Evolutionary conservation across 2,329 filamentous ascomycete species (phyloP).

Genomic region (Calonectria honghensis): DNA sequence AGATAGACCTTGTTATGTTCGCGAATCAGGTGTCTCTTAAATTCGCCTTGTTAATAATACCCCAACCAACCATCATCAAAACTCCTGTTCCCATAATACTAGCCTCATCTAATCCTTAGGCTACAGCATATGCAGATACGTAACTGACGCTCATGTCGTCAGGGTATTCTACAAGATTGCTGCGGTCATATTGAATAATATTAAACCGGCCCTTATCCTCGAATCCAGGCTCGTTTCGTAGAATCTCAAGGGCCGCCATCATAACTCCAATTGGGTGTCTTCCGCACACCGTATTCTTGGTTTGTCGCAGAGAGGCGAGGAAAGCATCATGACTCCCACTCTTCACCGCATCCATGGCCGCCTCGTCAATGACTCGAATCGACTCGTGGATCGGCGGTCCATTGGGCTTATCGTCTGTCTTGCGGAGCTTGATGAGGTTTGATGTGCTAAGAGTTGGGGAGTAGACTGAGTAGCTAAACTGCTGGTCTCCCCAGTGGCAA

Average conservation of each 20-base stretch:
- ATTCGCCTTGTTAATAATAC: conserved; percentile 1
- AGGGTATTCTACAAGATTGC: conserved; percentile 80
- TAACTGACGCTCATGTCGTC: conserved; percentile 94
- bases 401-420: conserved; percentile 58
- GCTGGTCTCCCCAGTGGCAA: conserved; percentile 89
- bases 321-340: conserved; percentile 84
- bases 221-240: conserved; percentile 63
- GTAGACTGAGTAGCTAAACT: conserved; percentile 90
- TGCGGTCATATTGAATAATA: conserved; percentile 92
- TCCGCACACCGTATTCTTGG: conserved; percentile 94
- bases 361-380: conserved; percentile 86
- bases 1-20: neutral
- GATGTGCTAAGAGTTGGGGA: conserved; percentile 64
- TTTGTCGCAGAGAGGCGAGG: conserved; percentile 79
- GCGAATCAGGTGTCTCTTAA: neutral
- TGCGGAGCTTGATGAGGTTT: conserved; percentile 62
- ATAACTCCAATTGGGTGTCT: conserved; percentile 94
- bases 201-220: conserved; percentile 76
- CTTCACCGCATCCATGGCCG: conserved; percentile 90
- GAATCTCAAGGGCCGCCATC: conserved; percentile 88
- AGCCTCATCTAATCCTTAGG: conserved; percentile 64
- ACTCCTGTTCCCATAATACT: conserved; percentile 1
- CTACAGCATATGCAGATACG: conserved; percentile 89
- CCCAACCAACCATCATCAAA: neutral
- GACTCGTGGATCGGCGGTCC: conserved; percentile 84